A percentile compares a stretch with the other conserved stretches of the same genome.
Evolutionary conservation across 345 rosid species (phyloP).

Genomic region (Carallia pectinifolia): DNA sequence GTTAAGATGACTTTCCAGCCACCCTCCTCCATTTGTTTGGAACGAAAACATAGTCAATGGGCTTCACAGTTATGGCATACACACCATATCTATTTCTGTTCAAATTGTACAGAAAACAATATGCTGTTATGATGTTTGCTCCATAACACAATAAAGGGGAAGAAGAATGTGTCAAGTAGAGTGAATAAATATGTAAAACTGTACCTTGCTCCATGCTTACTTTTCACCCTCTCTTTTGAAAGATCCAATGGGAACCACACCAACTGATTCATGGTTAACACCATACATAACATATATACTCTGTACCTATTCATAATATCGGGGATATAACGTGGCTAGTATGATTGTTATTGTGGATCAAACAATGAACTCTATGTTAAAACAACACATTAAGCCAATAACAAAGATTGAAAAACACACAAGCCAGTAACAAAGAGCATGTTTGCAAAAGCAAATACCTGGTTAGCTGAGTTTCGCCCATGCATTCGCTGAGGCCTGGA

Average conservation of each 20-base stretch:
- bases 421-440: too few relatives aligned
- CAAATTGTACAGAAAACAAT: background rate
- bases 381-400: too few relatives aligned
- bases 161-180: constrained; percentile 4
- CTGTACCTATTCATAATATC: constrained; percentile 27
- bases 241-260: constrained; percentile 59
- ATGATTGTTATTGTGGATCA: background rate
- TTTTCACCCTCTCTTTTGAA: constrained; percentile 63
- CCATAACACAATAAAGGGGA: background rate
- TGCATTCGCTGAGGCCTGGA: constrained; percentile 55
- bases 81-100: background rate
- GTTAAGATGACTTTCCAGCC: background rate
- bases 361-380: background rate
- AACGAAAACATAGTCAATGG: background rate
- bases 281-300: constrained; percentile 49
- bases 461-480: constrained; percentile 51
- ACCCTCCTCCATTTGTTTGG: background rate
- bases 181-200: background rate
- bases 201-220: constrained; percentile 51
- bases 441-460: constrained; percentile 31
- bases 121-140: background rate
- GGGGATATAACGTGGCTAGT: background rate
- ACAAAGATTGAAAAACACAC: too few relatives aligned
- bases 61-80: background rate
- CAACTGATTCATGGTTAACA: constrained; percentile 47